Evolutionary conservation across 2,329 filamentous ascomycete species (phyloP).

Genomic region (Trichoderma sp.): DNA sequence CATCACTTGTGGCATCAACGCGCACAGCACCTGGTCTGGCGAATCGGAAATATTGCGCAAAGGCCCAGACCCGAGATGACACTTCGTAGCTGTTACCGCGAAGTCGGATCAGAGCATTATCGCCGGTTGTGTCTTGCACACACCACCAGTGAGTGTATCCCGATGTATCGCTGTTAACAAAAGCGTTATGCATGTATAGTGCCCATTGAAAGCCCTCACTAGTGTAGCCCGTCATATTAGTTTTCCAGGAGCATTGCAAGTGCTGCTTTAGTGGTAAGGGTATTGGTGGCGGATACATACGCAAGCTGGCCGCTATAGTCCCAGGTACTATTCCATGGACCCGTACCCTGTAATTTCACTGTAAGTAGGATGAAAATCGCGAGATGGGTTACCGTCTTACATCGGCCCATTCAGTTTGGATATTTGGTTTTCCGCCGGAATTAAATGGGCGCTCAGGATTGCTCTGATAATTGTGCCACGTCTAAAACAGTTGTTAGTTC

Average conservation of each 20-base stretch:
- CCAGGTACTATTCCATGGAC: conserved; percentile 19
- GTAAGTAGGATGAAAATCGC: not conserved
- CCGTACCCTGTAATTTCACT: not conserved
- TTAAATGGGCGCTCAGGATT: conserved; percentile 21
- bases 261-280: not conserved
- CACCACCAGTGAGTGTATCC: conserved; percentile 21
- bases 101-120: conserved; percentile 21
- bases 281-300: not conserved
- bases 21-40: conserved; percentile 10
- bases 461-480: conserved; percentile 21
- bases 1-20: conserved; percentile 10
- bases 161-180: conserved; percentile 16
- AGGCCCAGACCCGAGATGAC: conserved; percentile 15
- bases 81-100: conserved; percentile 10
- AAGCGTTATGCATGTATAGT: conserved; percentile 16
- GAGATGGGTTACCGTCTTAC: not conserved
- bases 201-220: conserved; percentile 21
- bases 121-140: conserved; percentile 11
- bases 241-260: no score
- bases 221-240: not conserved
- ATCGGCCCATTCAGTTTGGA: conserved; percentile 15
- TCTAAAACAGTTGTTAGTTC: not conserved
- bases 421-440: conserved; percentile 10
- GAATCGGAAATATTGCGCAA: conserved; percentile 21
- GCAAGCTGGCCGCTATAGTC: conserved; percentile 21